These are phyloP conservation scores for Aspergillus sp. DNA, from an alignment of 2,329 filamentous ascomycete species.

Conservation along the genomic window DNA sequence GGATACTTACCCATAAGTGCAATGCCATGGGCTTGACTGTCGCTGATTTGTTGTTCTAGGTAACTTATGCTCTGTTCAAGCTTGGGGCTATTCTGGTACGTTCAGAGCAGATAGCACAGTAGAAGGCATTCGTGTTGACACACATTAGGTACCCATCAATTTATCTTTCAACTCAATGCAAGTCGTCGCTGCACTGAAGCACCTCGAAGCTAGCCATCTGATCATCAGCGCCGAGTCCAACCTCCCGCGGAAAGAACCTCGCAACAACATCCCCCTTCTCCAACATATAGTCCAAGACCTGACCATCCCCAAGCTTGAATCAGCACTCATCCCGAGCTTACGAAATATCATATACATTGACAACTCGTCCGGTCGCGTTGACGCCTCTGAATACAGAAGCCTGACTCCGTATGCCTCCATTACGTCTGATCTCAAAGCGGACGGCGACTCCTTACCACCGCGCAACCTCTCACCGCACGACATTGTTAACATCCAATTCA, in stretches of 20 bases:
- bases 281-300: slow-evolving; percentile 46
- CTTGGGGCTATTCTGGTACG: slow-evolving; percentile 76
- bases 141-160: slow-evolving; percentile 69
- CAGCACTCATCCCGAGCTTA: slow-evolving; percentile 59
- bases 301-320: slow-evolving; percentile 38
- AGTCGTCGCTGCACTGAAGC: slow-evolving; percentile 66
- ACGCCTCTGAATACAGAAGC: slow-evolving; percentile 35
- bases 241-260: slow-evolving; percentile 56
- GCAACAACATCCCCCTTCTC: slow-evolving; percentile 52
- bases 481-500: slow-evolving; percentile 92
- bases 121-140: slow-evolving; percentile 3
- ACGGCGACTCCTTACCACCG: slow-evolving; percentile 37
- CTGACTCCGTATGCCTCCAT: slow-evolving; percentile 43
- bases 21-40: not conserved
- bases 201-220: slow-evolving; percentile 64
- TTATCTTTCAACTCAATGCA: slow-evolving; percentile 77
- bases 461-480: slow-evolving; percentile 53
- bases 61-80: slow-evolving; percentile 84
- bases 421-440: slow-evolving; percentile 35
- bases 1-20: not conserved
- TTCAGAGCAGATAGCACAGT: not conserved
- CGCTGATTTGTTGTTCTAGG: slow-evolving; percentile 21
- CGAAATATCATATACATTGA: slow-evolving; percentile 67
- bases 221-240: slow-evolving; percentile 85
- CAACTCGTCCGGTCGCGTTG: slow-evolving; percentile 56